A percentile compares a stretch with the other conserved stretches of the same genome.
phyloP scores from a whole-genome alignment of 257 asterid species.

The Eucommia ulmoides region DNA sequence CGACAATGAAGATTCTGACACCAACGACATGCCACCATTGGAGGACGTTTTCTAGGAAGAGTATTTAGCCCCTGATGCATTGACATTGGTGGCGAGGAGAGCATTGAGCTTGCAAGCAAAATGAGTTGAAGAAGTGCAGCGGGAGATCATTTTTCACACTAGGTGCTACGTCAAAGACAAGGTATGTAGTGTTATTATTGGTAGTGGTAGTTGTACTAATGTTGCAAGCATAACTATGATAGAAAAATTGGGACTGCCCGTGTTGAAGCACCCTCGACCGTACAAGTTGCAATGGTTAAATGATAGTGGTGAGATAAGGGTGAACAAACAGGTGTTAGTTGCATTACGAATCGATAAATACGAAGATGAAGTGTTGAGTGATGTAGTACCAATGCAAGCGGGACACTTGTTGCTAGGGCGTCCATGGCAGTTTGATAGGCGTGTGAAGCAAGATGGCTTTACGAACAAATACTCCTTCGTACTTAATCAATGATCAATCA shows the following conservation, averaged over 20 bases:
- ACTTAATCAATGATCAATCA: background rate
- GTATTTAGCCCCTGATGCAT: slow-evolving; percentile 1
- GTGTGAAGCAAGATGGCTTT: background rate
- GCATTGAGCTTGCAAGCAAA: background rate
- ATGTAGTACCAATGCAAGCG: background rate
- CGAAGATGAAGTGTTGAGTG: background rate
- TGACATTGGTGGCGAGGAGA: slow-evolving; percentile 2
- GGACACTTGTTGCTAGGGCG: background rate
- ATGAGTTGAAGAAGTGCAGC: background rate
- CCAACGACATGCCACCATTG: background rate
- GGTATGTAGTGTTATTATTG: background rate
- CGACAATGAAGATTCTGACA: background rate
- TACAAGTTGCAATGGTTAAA: background rate
- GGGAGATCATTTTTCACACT: slow-evolving; percentile 1
- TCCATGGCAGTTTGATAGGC: background rate
- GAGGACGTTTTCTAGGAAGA: background rate
- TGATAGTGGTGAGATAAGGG: background rate
- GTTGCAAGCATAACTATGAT: background rate
- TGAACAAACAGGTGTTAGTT: background rate
- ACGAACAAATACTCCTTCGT: background rate
- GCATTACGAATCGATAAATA: background rate
- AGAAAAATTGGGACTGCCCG: background rate
- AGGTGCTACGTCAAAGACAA: background rate
- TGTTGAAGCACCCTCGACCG: background rate
- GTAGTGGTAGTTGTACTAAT: background rate